Evolutionary conservation across 352 stramenopile genomes (phyloP), one percentile per base, ranked within the genome.

Genomic region (Globisporangium emineosum): DNA sequence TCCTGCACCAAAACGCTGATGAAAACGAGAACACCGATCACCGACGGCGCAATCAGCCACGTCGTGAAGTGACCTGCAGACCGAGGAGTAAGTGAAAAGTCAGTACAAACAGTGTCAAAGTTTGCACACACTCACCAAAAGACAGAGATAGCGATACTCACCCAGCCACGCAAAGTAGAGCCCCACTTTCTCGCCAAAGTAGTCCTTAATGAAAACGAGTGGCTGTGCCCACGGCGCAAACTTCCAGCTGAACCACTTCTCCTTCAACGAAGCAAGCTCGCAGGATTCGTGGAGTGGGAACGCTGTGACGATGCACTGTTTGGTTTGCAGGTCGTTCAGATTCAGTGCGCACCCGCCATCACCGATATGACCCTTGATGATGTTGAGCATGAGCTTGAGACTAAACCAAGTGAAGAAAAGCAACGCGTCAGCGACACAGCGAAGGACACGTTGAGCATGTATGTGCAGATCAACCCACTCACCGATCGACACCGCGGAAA

Each of bases 121-220:
- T 9, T 32, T 32, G 3, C 17, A 60, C 15, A 33, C 1, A n/a
- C n/a, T n/a, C n/a, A n/a, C n/a, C n/a, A n/a, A 43, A 43, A 37
- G 12, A 47, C 17, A 40, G 29, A 37, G 10, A 25, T 19, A 35
- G 19, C 8, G 40, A 29, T 1, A 60, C 47, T 37, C 40, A 83
- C 97, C 89, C 0, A 99, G 74, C 90, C 96, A 99, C 45, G 96
- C 89, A 72, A 99, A 99, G 83, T 99, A 99, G 60, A 99, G 94
- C 0, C 92, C 94, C 23, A 99, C 89, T 74, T 98, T 93, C 59
- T 90, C 84, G 35, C 84, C 84, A 62, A 90, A 93, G 57, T 93
- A 93, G 68, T 91, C 77, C 55, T 91, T 91, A 68, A 93, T 93
- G n/a, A 70, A 60, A 8, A 19, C 10, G 5, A 90, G 59, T 19